phyloP scores from a whole-genome alignment of 2,329 filamentous ascomycete genomes.

The Parafenestella ontariensis region DNA sequence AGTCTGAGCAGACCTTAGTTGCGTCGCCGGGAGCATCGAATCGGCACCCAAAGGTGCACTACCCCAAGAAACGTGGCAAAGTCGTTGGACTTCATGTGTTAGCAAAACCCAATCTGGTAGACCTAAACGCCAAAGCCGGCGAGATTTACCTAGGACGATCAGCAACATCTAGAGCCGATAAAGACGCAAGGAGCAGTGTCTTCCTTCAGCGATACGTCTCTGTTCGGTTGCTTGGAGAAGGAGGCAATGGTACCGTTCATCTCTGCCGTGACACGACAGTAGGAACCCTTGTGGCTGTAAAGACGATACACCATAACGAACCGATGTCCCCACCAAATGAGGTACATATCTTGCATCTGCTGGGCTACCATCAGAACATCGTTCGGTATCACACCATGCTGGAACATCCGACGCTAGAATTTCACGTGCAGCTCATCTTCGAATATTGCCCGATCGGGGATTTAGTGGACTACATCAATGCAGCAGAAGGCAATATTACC shows the following conservation, averaged over 20 bases:
- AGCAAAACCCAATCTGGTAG: background rate
- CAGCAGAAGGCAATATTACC: background rate
- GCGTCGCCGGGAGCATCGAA: background rate
- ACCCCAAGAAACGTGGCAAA: background rate
- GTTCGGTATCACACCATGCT: background rate
- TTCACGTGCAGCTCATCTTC: background rate
- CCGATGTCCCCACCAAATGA: background rate
- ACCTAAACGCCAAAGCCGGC: background rate
- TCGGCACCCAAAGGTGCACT: background rate
- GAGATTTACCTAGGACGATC: background rate
- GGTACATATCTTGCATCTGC: background rate
- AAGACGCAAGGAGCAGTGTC: background rate
- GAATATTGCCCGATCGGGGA: conserved; percentile 1
- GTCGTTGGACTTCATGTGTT: background rate
- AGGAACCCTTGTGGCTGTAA: conserved; percentile 1
- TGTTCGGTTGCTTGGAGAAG: background rate
- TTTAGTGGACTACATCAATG: background rate
- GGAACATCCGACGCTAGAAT: background rate
- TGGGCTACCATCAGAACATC: conserved; percentile 2
- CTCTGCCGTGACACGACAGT: conserved; percentile 1
- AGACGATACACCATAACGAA: background rate
- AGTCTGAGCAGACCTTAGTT: background rate
- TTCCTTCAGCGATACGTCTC: background rate
- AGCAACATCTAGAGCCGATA: background rate
- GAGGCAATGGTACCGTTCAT: background rate